phyloP scores from a whole-genome alignment of 2,329 filamentous ascomycete species.

The Huntiella omanensis region DNA sequence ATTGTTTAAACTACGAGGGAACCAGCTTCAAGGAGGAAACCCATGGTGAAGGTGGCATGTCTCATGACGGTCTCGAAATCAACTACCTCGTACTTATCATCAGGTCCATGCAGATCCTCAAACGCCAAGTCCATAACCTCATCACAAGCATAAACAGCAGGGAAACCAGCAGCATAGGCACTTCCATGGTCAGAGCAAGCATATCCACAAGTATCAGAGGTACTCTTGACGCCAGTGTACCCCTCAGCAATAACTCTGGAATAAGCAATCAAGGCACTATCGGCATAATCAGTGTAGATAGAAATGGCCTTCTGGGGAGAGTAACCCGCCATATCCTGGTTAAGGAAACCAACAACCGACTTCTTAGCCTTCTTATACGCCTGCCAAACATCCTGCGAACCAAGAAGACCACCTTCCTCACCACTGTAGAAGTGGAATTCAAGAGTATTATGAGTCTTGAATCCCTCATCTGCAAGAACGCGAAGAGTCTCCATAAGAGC shows the following conservation, averaged over 20 bases:
- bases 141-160: constrained; percentile 21
- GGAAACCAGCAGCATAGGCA: constrained; percentile 21
- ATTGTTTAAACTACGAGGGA: constrained; percentile 15
- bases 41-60: constrained; percentile 20
- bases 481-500: constrained; percentile 29
- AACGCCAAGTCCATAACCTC: constrained; percentile 17
- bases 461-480: constrained; percentile 21
- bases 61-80: constrained; percentile 20
- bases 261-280: constrained; percentile 23
- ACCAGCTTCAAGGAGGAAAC: constrained; percentile 21
- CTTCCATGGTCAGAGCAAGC: constrained; percentile 26
- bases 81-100: constrained; percentile 19
- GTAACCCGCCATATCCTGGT: constrained; percentile 33
- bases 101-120: constrained; percentile 18
- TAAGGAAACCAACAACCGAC: constrained; percentile 26
- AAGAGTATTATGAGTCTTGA: constrained; percentile 21
- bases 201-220: constrained; percentile 23
- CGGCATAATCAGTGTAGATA: constrained; percentile 27
- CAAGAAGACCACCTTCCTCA: constrained; percentile 30
- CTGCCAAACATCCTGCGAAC: constrained; percentile 25
- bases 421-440: constrained; percentile 34
- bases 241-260: constrained; percentile 16
- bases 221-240: constrained; percentile 18
- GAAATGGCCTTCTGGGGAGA: constrained; percentile 26
- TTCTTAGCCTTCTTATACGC: constrained; percentile 23